Base-by-base conservation (phyloP, 2,329 filamentous ascomycete species). In the Ophiocordyceps camponoti-saundersi region DNA sequence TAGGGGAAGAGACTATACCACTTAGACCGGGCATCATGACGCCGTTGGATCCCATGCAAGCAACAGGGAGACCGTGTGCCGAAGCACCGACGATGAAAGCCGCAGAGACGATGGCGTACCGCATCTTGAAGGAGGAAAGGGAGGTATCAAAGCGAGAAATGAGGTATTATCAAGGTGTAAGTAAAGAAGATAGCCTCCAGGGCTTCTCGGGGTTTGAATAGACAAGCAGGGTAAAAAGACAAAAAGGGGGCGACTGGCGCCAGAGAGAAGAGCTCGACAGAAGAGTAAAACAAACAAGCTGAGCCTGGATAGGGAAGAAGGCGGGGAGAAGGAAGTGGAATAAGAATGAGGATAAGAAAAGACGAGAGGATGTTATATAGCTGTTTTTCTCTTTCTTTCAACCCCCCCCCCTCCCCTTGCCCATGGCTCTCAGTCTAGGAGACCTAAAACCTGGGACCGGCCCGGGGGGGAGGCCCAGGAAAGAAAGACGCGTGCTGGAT, bases 1-100 rank as follows among this genome's bases (percentile, higher is more conserved):
- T 5, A 32, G 13, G 26, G 22, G 22, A 23, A 15, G 5, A 18
- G n/a, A 7, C 13, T 44, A 5, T 56, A 61, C 61, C 48, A 42
- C 52, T 57, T 7, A 80, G 70, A 59, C 73, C 77, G 32, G 77
- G 74, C 76, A 81, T 80, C 51, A 59, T 68, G 42, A 80, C 77
- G 51, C 72, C 71, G 55, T 81, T 81, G 53, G 75, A 73, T 47
- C 77, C 77, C 53, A 69, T 59, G 51, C 79, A 65, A 41, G 67
- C 60, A 53, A 71, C 70, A 55, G 80, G 64, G 47, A 79, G 65
- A 59, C 77, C 76, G 62, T 81, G 77, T 47, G 72, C 74, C 44
- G 71, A 70, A 53, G 69, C 67, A 52, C 68, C 61, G 55, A 72
- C 67, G 54, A 68, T 60, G 52, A 72, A 53, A 48, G 57, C 55